phyloP scores from a whole-genome alignment of 225 moss, liverwort and hornwort genomes.

The Bryum argenteum region DNA sequence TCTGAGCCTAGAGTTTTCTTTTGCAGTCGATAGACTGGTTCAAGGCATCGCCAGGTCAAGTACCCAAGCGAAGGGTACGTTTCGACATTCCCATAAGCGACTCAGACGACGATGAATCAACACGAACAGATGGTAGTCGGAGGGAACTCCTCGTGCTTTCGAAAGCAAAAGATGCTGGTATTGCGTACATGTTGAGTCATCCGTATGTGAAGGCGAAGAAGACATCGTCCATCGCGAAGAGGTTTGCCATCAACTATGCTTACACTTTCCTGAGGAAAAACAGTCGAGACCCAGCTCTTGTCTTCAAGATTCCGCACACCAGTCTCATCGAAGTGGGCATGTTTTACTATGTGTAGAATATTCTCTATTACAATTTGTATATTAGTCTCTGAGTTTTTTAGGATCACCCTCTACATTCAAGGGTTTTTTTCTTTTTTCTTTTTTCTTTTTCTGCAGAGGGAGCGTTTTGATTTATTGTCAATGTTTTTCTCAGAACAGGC shows the following conservation, averaged over 20 bases:
- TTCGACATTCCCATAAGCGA: conserved; percentile 55
- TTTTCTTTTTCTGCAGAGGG: too few relatives aligned
- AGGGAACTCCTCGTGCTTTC: conserved; percentile 29
- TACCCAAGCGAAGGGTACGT: conserved; percentile 53
- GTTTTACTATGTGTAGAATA: conserved; percentile 46
- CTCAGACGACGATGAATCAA: background rate
- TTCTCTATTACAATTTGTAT: background rate
- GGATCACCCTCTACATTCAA: background rate
- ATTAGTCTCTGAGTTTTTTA: background rate
- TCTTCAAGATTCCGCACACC: conserved; percentile 39
- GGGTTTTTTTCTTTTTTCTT: conserved; percentile 10
- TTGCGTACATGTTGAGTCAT: conserved; percentile 46
- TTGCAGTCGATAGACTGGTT: conserved; percentile 38
- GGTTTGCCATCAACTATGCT: conserved; percentile 29
- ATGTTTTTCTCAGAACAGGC: background rate
- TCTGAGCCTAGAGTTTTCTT: background rate
- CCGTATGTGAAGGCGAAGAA: conserved; percentile 39
- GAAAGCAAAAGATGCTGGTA: conserved; percentile 36
- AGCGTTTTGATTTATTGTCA: background rate
- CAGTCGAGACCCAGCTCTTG: conserved; percentile 21
- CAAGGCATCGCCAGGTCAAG: conserved; percentile 15
- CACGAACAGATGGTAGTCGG: background rate
- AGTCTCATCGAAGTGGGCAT: conserved; percentile 53
- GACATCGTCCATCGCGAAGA: conserved; percentile 34
- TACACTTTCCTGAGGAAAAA: conserved; percentile 44